phyloP scores from a whole-genome alignment of 352 stramenopile species.

The Albugo candida region DNA sequence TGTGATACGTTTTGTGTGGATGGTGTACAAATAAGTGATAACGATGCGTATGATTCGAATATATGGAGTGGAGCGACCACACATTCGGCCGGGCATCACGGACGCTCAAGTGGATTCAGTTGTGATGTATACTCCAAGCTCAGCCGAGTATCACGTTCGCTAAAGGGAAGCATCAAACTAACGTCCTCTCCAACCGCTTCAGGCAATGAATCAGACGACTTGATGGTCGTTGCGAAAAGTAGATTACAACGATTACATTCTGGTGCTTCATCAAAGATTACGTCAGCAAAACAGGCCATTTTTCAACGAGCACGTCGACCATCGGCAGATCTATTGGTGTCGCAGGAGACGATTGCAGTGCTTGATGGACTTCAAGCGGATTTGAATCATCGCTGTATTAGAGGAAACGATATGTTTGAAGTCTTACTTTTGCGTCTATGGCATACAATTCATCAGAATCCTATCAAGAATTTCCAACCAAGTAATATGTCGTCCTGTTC shows the following conservation, averaged over 20 bases:
- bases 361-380: conserved; percentile 35
- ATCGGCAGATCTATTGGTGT: conserved; percentile 9
- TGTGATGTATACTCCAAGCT: neutral
- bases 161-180: neutral
- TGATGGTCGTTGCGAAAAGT: conserved; percentile 13
- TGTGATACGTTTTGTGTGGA: conserved; percentile 5
- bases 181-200: neutral
- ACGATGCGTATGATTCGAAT: neutral
- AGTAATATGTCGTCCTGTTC: conserved; percentile 1
- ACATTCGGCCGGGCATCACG: neutral
- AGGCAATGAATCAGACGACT: conserved; percentile 17
- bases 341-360: conserved; percentile 16
- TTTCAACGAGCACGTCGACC: neutral
- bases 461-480: conserved; percentile 1
- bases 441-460: conserved; percentile 29
- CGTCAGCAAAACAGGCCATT: neutral
- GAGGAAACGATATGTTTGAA: conserved; percentile 44
- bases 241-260: conserved; percentile 2
- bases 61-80: neutral
- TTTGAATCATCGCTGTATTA: conserved; percentile 35
- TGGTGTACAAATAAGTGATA: neutral
- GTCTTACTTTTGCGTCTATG: conserved; percentile 35
- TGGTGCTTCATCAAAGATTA: neutral
- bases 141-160: neutral
- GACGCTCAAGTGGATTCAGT: neutral